Evolutionary conservation across 371 early-diverging fungal species (phyloP).

Genomic region (Chytridium lagenaria): DNA sequence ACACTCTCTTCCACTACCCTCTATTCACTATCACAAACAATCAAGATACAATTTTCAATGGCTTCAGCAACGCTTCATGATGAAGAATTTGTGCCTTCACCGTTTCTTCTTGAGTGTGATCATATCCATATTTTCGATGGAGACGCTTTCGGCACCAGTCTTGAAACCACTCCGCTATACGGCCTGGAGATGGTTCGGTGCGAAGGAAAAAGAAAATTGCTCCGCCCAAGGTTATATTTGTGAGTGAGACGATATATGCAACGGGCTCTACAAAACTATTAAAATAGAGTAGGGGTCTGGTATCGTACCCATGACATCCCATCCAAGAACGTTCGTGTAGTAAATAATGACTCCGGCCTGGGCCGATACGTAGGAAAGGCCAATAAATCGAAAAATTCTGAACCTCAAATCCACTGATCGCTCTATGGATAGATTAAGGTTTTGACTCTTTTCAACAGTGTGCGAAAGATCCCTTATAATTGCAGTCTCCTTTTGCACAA

Average conservation of each 20-base stretch:
- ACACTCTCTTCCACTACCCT: too few species aligned
- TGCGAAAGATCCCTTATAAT: too few species aligned
- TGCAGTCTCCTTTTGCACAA: too few species aligned
- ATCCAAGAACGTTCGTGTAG: neutral
- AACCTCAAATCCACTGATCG: neutral
- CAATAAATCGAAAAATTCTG: neutral
- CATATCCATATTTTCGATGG: neutral
- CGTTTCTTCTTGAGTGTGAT: neutral
- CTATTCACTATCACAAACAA: too few species aligned
- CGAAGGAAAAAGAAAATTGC: neutral
- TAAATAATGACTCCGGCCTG: conserved; percentile 4
- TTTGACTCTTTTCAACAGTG: neutral
- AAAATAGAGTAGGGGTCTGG: neutral
- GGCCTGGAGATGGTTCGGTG: neutral
- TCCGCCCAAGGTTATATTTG: conserved; percentile 16
- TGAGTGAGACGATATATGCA: conserved; percentile 3
- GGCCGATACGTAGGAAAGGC: neutral
- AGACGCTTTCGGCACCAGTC: neutral
- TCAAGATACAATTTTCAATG: neutral
- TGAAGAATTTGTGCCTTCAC: neutral
- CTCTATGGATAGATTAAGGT: neutral
- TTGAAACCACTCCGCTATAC: conserved; percentile 10
- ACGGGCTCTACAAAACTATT: neutral
- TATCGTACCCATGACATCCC: conserved; percentile 19
- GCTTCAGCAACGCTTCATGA: neutral